These are phyloP conservation scores for Colletotrichum spaethianum DNA, from an alignment of 2,329 filamentous ascomycete species.

Conservation along the genomic window DNA sequence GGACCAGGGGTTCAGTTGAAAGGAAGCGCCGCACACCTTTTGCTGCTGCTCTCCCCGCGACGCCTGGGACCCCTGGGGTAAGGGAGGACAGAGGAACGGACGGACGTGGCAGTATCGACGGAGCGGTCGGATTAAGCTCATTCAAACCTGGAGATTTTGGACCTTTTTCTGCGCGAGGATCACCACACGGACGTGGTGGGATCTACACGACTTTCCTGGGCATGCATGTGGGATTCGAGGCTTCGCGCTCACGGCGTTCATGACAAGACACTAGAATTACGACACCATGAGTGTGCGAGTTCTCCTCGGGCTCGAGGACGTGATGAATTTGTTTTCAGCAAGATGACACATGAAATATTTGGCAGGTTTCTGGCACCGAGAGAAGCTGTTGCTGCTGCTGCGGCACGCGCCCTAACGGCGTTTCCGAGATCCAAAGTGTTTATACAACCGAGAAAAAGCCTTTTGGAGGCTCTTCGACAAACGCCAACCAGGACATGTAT, in stretches of 20 bases:
- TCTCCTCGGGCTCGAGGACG: neutral
- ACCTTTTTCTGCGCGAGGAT: too few relatives aligned
- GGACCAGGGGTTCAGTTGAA: conserved; percentile 2
- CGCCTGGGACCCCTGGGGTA: neutral
- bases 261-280: neutral
- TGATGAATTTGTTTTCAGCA: neutral
- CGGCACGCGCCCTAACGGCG: neutral
- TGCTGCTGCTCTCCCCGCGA: neutral
- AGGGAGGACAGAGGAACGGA: neutral
- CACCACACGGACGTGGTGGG: too few relatives aligned
- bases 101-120: neutral
- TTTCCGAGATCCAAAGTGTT: conserved; percentile 2
- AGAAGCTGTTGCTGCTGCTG: neutral
- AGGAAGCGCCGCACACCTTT: neutral
- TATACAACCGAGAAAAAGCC: neutral
- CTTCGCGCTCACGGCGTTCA: neutral
- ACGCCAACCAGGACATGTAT: neutral
- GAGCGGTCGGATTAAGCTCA: neutral
- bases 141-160: neutral
- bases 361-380: neutral
- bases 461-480: neutral
- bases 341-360: conserved; percentile 22
- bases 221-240: neutral
- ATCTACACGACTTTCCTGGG: too few relatives aligned
- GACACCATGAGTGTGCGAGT: neutral